Evolutionary conservation across 768 basidiomycete species (phyloP).

Genomic region (Phylloporus rhodoxanthus): DNA sequence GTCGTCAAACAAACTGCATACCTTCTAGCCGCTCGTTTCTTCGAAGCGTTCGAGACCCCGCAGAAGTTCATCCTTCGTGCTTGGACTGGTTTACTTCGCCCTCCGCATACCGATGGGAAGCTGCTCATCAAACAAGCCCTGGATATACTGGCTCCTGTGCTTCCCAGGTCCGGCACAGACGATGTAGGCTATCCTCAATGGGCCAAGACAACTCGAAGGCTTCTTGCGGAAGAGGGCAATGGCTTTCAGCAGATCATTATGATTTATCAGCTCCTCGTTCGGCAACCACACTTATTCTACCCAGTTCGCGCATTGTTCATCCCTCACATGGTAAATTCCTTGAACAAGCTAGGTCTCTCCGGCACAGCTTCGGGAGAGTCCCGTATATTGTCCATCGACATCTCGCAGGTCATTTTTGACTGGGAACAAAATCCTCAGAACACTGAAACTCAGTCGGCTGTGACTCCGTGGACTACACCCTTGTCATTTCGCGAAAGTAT

Average conservation of each 20-base stretch:
- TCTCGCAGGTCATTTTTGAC: conserved; percentile 84
- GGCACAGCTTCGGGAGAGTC: conserved; percentile 68
- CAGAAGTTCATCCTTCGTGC: conserved; percentile 86
- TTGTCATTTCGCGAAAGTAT: conserved; percentile 80
- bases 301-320: conserved; percentile 89
- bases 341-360: conserved; percentile 83
- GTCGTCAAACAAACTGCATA: conserved; percentile 92
- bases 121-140: conserved; percentile 78
- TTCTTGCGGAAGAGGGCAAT: conserved; percentile 84
- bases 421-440: conserved; percentile 75
- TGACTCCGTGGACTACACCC: conserved; percentile 63
- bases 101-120: conserved; percentile 73
- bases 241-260: conserved; percentile 61
- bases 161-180: conserved; percentile 62
- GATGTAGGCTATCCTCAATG: conserved; percentile 60
- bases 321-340: conserved; percentile 85
- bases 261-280: conserved; percentile 89
- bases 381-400: conserved; percentile 81
- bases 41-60: conserved; percentile 81
- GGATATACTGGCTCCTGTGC: conserved; percentile 77
- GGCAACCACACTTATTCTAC: conserved; percentile 88
- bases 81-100: conserved; percentile 84
- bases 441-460: conserved; percentile 19
- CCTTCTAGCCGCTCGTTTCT: conserved; percentile 86
- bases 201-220: conserved; percentile 79